Conservation (phyloP, 441 rosid genomes). For the Pelargonium myrrhifolium region DNA sequence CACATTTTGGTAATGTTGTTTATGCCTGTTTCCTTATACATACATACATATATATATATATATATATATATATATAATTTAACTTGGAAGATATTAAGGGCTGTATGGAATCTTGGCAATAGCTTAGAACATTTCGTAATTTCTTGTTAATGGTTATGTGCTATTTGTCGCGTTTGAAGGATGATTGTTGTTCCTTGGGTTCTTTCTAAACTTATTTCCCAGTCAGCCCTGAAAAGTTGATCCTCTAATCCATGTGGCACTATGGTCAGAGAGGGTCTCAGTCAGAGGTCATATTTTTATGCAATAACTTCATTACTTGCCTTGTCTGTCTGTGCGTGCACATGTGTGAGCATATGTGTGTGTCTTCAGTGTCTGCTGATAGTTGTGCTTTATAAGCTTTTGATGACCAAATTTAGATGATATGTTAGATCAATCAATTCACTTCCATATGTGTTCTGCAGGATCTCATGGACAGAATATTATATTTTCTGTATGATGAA, state of each 20-base stretch:
- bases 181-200: background rate
- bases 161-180: conserved; percentile 4
- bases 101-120: background rate
- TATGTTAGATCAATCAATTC: background rate
- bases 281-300: background rate
- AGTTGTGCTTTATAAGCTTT: background rate
- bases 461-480: conserved; percentile 27
- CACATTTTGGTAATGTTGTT: background rate
- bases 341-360: background rate
- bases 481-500: conserved; percentile 11
- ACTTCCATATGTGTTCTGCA: conserved; percentile 3
- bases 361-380: too few species aligned
- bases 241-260: background rate
- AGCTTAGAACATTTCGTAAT: background rate
- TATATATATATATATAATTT: too few species aligned
- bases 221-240: background rate
- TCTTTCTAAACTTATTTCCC: background rate
- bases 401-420: background rate
- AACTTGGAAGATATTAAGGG: background rate
- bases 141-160: background rate
- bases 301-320: background rate
- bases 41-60: too few species aligned
- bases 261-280: background rate
- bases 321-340: conserved; percentile 8
- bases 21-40: background rate